Percentiles rank a stretch among this genome's conserved stretches.
These are phyloP conservation scores for Cynara cardunculus DNA, from an alignment of 129 eudicot genomes.

Conservation along the genomic window DNA sequence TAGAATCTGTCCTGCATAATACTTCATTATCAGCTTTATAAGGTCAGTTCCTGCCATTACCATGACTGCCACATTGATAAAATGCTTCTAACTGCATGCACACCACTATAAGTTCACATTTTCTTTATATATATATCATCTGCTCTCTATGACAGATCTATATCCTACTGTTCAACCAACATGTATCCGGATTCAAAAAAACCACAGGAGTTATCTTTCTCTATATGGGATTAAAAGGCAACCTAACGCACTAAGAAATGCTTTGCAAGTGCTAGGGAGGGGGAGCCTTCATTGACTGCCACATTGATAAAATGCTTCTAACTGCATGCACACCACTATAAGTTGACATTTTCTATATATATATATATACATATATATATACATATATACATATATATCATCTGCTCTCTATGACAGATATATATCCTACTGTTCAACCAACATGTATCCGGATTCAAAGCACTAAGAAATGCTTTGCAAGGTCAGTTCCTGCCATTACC, in stretches of 20 bases:
- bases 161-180: neutral
- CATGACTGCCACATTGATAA: neutral
- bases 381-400: neutral
- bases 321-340: neutral
- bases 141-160: neutral
- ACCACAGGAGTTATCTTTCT: neutral
- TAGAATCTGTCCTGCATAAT: neutral
- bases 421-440: neutral
- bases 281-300: neutral
- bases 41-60: neutral
- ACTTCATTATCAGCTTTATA: neutral
- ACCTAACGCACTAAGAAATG: neutral
- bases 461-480: neutral
- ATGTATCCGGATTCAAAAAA: neutral
- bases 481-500: neutral
- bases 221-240: neutral
- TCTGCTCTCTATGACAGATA: neutral
- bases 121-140: neutral
- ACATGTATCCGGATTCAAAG: neutral
- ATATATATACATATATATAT: too few relatives aligned
- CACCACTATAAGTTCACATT: neutral
- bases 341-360: neutral
- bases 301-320: neutral
- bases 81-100: neutral
- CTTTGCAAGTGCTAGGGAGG: neutral